A percentile compares a stretch with the other conserved stretches of the same genome.
Conservation (phyloP, 768 basidiomycete genomes). For the Agaricus blazei region DNA sequence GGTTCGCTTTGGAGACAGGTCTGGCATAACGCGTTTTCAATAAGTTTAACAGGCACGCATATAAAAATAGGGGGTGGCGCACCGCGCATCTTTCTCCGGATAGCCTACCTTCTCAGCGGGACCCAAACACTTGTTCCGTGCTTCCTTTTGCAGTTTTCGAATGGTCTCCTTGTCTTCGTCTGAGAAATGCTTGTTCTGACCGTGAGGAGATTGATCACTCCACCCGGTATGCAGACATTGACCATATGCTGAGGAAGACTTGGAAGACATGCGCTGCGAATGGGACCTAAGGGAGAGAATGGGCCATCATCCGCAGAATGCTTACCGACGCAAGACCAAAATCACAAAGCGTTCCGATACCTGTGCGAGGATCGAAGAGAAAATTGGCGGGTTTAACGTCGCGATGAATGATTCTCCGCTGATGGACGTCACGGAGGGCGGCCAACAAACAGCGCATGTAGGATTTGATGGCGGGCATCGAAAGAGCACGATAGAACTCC, state of each 20-base stretch:
- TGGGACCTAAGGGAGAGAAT: background rate
- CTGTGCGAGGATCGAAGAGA: conserved; percentile 81
- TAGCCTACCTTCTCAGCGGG: conserved; percentile 74
- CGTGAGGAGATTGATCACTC: conserved; percentile 61
- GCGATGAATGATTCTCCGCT: conserved; percentile 85
- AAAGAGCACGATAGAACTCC: conserved; percentile 76
- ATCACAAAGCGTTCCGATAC: conserved; percentile 85
- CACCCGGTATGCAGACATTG: conserved; percentile 78
- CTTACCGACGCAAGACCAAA: conserved; percentile 93
- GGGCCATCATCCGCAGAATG: background rate
- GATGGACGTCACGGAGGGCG: conserved; percentile 84
- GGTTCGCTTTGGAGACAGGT: conserved; percentile 77
- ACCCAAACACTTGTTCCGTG: conserved; percentile 45
- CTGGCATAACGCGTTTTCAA: conserved; percentile 39
- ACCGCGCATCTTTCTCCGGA: conserved; percentile 72
- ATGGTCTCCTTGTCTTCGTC: conserved; percentile 45
- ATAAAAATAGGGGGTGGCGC: conserved; percentile 8
- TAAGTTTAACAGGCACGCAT: background rate
- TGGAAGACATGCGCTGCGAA: conserved; percentile 44
- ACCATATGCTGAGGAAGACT: conserved; percentile 31
- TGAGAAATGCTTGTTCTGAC: conserved; percentile 39
- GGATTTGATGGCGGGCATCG: conserved; percentile 71
- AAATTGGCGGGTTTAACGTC: conserved; percentile 99
- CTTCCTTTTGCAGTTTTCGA: conserved; percentile 56
- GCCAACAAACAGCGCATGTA: conserved; percentile 92